These are phyloP conservation scores for Phytophthora pini DNA, from an alignment of 352 stramenopile species.

Conservation along the genomic window DNA sequence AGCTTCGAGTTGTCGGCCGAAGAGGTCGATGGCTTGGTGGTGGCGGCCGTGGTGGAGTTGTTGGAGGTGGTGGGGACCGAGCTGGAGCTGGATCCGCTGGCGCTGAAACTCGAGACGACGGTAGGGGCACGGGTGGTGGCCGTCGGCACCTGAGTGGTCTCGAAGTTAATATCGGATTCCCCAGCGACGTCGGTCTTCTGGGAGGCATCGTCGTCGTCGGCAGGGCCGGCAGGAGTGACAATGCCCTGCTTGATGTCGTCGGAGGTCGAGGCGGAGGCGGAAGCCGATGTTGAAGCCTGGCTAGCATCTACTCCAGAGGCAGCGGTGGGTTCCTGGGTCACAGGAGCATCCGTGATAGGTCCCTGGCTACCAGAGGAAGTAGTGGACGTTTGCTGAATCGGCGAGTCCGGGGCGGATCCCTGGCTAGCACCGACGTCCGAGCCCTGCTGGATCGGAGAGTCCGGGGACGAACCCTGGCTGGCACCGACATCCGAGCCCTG, in stretches of 20 bases:
- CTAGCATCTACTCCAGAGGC: conserved; percentile 11
- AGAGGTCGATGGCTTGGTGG: conserved; percentile 6
- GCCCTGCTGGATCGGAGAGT: neutral
- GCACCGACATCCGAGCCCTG: neutral
- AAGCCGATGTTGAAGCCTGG: conserved; percentile 6
- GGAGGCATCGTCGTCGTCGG: neutral
- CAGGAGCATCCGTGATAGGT: conserved; percentile 2
- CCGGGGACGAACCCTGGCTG: neutral
- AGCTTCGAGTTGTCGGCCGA: conserved; percentile 37
- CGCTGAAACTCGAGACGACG: neutral
- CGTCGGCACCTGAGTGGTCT: conserved; percentile 2
- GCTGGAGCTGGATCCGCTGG: conserved; percentile 7
- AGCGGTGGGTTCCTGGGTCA: conserved; percentile 8
- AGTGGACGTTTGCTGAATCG: neutral
- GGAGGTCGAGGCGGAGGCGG: conserved; percentile 8
- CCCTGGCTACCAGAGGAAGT: conserved; percentile 6
- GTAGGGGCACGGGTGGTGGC: conserved; percentile 6
- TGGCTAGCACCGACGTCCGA: conserved; percentile 2
- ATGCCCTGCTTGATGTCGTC: conserved; percentile 14
- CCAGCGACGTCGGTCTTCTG: conserved; percentile 14
- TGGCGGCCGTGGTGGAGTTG: conserved; percentile 11
- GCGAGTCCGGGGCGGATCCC: neutral
- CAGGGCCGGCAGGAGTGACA: conserved; percentile 9
- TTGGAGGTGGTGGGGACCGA: conserved; percentile 1
- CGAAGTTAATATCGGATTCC: conserved; percentile 14